Conservation (phyloP, 2,329 filamentous ascomycete species). For the Cladophialophora bantiana region DNA sequence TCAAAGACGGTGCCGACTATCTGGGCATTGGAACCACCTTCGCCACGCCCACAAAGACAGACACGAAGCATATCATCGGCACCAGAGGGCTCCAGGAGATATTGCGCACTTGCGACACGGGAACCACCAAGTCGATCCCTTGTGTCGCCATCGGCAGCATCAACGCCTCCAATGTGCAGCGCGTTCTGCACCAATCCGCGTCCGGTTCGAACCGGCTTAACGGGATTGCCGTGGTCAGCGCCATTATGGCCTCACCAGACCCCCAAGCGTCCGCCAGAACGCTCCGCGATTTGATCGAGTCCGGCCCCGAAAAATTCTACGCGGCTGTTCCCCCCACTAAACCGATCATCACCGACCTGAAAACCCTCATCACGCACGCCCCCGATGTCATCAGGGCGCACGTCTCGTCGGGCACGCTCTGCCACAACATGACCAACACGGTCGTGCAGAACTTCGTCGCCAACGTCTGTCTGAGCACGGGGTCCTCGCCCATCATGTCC, state of each 20-base stretch:
- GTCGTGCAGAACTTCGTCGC: conserved; percentile 96
- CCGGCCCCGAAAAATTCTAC: conserved; percentile 43
- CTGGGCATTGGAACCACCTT: conserved; percentile 90
- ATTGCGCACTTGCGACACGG: conserved; percentile 64
- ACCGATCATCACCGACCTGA: conserved; percentile 37
- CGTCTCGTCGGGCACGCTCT: conserved; percentile 71
- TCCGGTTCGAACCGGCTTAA: conserved; percentile 59
- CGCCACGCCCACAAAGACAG: conserved; percentile 85
- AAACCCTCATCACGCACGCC: conserved; percentile 46
- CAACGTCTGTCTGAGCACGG: conserved; percentile 80
- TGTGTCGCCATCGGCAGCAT: conserved; percentile 91
- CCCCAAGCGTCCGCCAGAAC: conserved; percentile 68
- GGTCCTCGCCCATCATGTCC: conserved; percentile 92
- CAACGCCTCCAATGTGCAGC: conserved; percentile 75
- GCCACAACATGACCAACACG: conserved; percentile 97
- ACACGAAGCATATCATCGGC: conserved; percentile 83
- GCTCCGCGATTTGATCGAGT: conserved; percentile 64
- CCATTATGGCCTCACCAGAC: conserved; percentile 76
- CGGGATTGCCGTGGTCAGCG: conserved; percentile 88
- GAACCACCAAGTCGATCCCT: conserved; percentile 53
- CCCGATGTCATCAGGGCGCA: conserved; percentile 66
- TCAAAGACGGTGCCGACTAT: conserved; percentile 82
- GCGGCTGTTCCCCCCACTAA: conserved; percentile 42
- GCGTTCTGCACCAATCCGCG: conserved; percentile 74
- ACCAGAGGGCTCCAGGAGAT: conserved; percentile 73